phyloP scores from a whole-genome alignment of 192 early-diverging fungal genomes.

The Rhizoclosmatium sp. region DNA sequence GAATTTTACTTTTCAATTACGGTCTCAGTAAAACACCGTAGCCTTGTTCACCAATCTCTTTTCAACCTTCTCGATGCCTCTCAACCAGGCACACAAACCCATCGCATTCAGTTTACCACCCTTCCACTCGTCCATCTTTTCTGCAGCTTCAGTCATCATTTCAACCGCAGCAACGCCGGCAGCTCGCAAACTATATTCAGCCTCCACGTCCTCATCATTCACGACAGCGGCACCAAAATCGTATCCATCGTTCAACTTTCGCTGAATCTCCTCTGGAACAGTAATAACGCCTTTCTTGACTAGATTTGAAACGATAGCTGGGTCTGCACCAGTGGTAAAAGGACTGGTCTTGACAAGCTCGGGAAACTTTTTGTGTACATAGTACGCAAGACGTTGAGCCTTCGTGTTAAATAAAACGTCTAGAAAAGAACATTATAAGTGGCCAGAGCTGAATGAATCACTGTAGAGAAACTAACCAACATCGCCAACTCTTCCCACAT shows the following conservation, averaged over 20 bases:
- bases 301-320: conserved; percentile 10
- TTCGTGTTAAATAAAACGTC: conserved; percentile 3
- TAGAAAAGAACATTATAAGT: background rate
- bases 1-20: no score
- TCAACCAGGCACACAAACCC: background rate
- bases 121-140: background rate
- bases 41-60: no score
- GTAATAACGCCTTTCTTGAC: background rate
- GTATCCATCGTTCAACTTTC: background rate
- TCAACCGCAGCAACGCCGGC: conserved; percentile 1
- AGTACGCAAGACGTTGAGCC: conserved; percentile 21
- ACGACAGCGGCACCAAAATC: background rate
- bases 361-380: conserved; percentile 18
- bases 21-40: no score
- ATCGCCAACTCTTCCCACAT: conserved; percentile 36
- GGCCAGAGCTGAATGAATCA: background rate
- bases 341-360: background rate
- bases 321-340: conserved; percentile 2
- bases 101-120: conserved; percentile 3
- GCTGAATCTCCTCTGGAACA: background rate
- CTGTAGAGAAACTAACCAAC: background rate
- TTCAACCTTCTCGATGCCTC: no score
- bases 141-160: background rate
- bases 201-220: background rate
- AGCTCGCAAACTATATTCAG: background rate